phyloP scores from a whole-genome alignment of 1,139 yeast species.

The Taphrina communis region DNA sequence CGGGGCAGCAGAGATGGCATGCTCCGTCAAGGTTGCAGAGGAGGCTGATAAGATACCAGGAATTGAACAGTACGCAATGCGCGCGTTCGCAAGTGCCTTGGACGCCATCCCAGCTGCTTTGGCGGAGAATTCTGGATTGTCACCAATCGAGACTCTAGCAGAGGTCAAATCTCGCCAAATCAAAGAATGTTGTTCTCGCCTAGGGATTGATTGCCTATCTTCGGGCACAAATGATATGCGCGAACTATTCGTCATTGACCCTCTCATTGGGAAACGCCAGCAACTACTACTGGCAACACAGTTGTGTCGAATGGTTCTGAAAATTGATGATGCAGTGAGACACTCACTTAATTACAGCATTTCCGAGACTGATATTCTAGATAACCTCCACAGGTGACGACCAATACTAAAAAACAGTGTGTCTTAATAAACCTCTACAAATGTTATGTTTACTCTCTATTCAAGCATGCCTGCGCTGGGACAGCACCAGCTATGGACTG shows the following conservation, averaged over 20 bases:
- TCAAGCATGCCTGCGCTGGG: too few species aligned
- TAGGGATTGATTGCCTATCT: slow-evolving; percentile 95
- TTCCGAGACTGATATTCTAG: slow-evolving; percentile 48
- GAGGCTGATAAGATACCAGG: slow-evolving; percentile 82
- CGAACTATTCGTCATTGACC: slow-evolving; percentile 92
- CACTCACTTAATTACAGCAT: too few species aligned
- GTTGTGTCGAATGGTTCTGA: slow-evolving; percentile 93
- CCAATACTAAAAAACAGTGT: slow-evolving; percentile 43
- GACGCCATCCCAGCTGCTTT: slow-evolving; percentile 92
- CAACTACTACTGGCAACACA: slow-evolving; percentile 95
- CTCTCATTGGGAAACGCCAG: slow-evolving; percentile 94
- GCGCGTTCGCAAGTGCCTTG: slow-evolving; percentile 89
- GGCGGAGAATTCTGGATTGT: slow-evolving; percentile 95
- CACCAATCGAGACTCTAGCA: slow-evolving; percentile 89
- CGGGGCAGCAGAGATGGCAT: slow-evolving; percentile 95
- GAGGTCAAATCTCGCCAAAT: slow-evolving; percentile 83
- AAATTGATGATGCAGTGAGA: slow-evolving; percentile 79
- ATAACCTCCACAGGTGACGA: slow-evolving; percentile 81
- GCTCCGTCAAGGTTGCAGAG: slow-evolving; percentile 87
- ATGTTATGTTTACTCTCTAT: too few species aligned
- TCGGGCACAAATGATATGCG: slow-evolving; percentile 83
- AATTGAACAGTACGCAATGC: slow-evolving; percentile 95
- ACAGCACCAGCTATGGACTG: too few species aligned
- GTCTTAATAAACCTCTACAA: too few species aligned
- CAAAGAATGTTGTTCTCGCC: slow-evolving; percentile 67